These are phyloP conservation scores for Xylaria venustula DNA, from an alignment of 495 filamentous ascomycete species.

Conservation along the genomic window DNA sequence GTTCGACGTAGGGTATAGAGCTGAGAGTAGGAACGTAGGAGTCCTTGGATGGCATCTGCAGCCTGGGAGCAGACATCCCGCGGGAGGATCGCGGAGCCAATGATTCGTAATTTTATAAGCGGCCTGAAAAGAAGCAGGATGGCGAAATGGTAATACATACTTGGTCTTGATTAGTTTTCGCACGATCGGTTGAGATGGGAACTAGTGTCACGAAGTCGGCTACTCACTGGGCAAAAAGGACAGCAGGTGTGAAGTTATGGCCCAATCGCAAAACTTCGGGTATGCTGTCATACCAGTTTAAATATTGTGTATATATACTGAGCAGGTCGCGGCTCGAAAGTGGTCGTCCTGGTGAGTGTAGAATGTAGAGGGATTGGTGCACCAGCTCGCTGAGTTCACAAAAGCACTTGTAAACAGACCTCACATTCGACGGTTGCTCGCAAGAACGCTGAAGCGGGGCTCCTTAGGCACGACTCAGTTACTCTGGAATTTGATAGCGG, in stretches of 20 bases:
- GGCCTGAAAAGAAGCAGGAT: constrained; percentile 65
- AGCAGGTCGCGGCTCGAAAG: constrained; percentile 58
- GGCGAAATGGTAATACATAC: constrained; percentile 66
- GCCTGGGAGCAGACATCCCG: constrained; percentile 60
- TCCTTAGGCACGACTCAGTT: constrained; percentile 28
- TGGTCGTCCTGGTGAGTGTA: constrained; percentile 60
- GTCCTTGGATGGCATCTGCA: constrained; percentile 59
- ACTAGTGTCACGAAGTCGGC: not conserved
- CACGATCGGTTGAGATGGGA: constrained; percentile 1
- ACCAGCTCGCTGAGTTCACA: constrained; percentile 67
- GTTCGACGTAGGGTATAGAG: constrained; percentile 59
- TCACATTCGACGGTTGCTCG: constrained; percentile 54
- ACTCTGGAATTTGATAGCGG: not conserved
- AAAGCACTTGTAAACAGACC: constrained; percentile 60
- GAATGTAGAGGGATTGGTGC: constrained; percentile 60
- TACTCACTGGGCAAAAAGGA: constrained; percentile 64
- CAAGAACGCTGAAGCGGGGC: constrained; percentile 47
- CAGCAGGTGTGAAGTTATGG: constrained; percentile 57
- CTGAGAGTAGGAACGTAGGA: constrained; percentile 56
- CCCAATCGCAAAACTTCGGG: constrained; percentile 57
- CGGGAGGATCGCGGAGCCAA: constrained; percentile 57
- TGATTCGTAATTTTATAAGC: constrained; percentile 59
- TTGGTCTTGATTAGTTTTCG: constrained; percentile 23
- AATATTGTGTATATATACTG: constrained; percentile 55
- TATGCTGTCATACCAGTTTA: constrained; percentile 62